phyloP scores from a whole-genome alignment of 441 rosid species.

The Pelargonium hybrid region DNA sequence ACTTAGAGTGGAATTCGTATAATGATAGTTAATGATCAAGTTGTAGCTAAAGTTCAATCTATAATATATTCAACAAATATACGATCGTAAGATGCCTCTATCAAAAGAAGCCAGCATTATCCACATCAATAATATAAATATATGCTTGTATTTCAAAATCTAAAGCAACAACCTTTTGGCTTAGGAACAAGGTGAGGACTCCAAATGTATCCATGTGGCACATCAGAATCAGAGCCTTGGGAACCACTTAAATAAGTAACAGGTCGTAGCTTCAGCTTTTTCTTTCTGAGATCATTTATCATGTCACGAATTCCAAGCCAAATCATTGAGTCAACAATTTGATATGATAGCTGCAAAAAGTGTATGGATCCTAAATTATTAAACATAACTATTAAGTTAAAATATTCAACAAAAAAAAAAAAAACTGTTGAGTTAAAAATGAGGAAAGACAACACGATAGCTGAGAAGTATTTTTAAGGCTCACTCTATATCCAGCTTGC shows the following conservation, averaged over 20 bases:
- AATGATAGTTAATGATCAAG: not conserved
- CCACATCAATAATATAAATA: too few relatives aligned
- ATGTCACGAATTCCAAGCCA: slow-evolving; percentile 99
- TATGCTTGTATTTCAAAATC: too few relatives aligned
- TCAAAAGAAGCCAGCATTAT: too few relatives aligned
- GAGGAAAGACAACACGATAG: not conserved
- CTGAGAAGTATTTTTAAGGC: slow-evolving; percentile 18
- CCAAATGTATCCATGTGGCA: slow-evolving; percentile 96
- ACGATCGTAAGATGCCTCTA: too few relatives aligned
- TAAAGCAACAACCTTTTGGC: slow-evolving; percentile 67
- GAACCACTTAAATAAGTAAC: slow-evolving; percentile 97
- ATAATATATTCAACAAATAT: slow-evolving; percentile 2
- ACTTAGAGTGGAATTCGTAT: not conserved
- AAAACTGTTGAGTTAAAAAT: too few relatives aligned
- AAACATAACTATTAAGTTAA: slow-evolving; percentile 10
- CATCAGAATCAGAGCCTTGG: slow-evolving; percentile 72
- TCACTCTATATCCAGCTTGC: slow-evolving; percentile 94
- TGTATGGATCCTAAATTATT: slow-evolving; percentile 13
- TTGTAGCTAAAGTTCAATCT: not conserved
- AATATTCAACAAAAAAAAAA: too few relatives aligned
- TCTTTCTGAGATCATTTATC: slow-evolving; percentile 90
- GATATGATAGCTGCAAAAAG: slow-evolving; percentile 74
- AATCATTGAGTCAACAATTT: slow-evolving; percentile 89
- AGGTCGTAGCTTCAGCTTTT: slow-evolving; percentile 86
- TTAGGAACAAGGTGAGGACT: slow-evolving; percentile 98